phyloP scores from a whole-genome alignment of 208 protist species.

The Leishmania mexicana region DNA sequence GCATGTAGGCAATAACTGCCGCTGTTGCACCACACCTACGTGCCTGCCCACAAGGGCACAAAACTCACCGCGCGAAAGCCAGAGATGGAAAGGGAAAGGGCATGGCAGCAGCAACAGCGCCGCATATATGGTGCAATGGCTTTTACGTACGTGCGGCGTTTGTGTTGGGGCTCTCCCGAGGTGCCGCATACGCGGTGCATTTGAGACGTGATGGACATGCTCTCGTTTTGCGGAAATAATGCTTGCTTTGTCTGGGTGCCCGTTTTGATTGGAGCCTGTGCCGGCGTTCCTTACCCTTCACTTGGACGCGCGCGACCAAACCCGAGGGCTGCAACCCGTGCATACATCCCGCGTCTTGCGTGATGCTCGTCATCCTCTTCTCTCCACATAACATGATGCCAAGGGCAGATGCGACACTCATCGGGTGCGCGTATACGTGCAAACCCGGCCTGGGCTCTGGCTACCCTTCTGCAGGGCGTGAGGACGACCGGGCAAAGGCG shows the following conservation, averaged over 20 bases:
- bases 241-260: neutral
- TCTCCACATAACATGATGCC: neutral
- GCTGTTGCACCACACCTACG: neutral
- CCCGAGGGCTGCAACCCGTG: neutral
- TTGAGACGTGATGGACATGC: neutral
- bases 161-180: neutral
- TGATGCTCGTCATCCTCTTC: neutral
- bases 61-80: neutral
- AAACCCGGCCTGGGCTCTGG: neutral
- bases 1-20: neutral
- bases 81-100: neutral
- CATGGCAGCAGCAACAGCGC: neutral
- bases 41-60: neutral
- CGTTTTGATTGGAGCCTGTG: too few species aligned
- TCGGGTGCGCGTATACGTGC: neutral
- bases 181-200: neutral
- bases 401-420: neutral
- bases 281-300: neutral
- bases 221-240: neutral
- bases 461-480: neutral
- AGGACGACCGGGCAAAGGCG: neutral
- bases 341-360: neutral
- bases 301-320: neutral
- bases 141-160: neutral
- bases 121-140: neutral